These are phyloP conservation scores for Podaxis pistillaris DNA, from an alignment of 768 basidiomycete species.

Conservation along the genomic window DNA sequence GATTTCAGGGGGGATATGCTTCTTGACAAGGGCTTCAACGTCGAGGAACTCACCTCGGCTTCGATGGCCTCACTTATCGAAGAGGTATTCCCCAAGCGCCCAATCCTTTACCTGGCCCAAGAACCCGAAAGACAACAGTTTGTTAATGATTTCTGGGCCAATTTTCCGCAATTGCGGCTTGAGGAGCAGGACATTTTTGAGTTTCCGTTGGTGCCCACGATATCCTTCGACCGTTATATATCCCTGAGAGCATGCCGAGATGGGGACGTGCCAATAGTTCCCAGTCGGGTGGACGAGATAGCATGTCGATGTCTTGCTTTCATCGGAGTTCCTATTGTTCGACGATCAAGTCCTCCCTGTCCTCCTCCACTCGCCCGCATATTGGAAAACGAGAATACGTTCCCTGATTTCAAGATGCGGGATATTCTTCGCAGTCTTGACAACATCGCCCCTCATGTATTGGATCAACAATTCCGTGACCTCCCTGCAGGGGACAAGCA, in stretches of 20 bases:
- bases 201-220: constrained; percentile 37
- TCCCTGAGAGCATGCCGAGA: constrained; percentile 30
- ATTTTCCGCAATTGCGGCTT: constrained; percentile 10
- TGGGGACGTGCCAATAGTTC: constrained; percentile 24
- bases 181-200: constrained; percentile 20
- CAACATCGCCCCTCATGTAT: background rate
- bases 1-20: constrained; percentile 4
- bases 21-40: background rate
- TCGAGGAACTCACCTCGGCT: constrained; percentile 7
- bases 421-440: background rate
- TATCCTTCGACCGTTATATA: constrained; percentile 22
- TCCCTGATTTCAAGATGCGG: constrained; percentile 1
- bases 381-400: background rate
- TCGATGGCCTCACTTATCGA: constrained; percentile 4
- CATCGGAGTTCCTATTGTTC: constrained; percentile 2
- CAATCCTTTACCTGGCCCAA: background rate
- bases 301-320: constrained; percentile 9
- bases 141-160: constrained; percentile 34
- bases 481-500: background rate
- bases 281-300: constrained; percentile 14
- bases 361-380: background rate
- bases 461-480: background rate
- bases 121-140: constrained; percentile 15
- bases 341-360: background rate
- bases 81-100: background rate